Base-by-base conservation (phyloP, 1,284 basidiomycete species). In the Trichosporon sp. region DNA sequence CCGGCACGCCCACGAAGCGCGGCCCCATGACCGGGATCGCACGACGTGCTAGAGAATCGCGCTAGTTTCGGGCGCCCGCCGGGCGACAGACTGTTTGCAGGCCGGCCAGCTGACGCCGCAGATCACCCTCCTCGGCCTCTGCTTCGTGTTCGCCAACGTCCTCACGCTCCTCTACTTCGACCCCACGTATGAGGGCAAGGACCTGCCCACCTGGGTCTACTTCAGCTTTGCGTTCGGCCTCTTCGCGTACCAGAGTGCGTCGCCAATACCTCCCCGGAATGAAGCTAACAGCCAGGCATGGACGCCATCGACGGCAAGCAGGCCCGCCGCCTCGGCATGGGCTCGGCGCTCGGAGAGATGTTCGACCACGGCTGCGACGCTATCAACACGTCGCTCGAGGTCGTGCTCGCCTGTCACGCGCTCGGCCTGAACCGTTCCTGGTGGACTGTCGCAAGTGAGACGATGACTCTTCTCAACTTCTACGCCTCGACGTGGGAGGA, bases 341-440 rank as follows among this genome's bases (percentile, higher is more conserved):
- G 95, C 23, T 93, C 95, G 3, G 96, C 96, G 2, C 85, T 98
- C 21, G 96, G 96, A 21, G 93, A 98, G 81, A 89, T 97, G 87
- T 74, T 74, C 62, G 96, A 99, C 82, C 96, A 99, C 83, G 97
- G 95, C 87, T 84, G 83, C 73, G 92, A 95, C 78, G 95, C 95
- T 0, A 85, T 99, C 73, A 98, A 98, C 81, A 98, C 96, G 0
- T 96, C 93, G 91, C 87, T 98, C 32, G 95, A 94, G 82, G 91
- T 90, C 65, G 86, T 96, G 68, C 87, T 98, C 44, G 87, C 88
- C 6, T 86, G 89, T n/a, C 89, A 92, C 62, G 94, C 95, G 0
- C 88, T 98, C 63, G 95, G 96, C 75, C 86, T 98, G 9, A 93
- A 92, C 21, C 87, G 93, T 15, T 95, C 93, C 0, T 98, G 95